These are phyloP conservation scores for Carex littledalei DNA, from an alignment of 176 grass and related monocot genomes.

Conservation along the genomic window DNA sequence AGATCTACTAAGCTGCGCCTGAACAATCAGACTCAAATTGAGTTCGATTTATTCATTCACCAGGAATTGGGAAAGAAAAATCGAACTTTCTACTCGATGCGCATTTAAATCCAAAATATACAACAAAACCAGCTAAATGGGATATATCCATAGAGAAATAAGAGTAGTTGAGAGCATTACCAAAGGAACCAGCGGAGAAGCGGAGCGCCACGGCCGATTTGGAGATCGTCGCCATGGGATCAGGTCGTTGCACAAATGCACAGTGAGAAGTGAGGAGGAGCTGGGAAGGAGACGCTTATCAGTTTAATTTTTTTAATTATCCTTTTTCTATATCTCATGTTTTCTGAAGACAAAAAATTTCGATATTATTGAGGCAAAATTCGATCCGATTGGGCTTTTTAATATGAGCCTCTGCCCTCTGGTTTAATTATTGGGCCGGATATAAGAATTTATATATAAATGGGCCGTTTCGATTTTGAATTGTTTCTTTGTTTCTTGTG, in stretches of 20 bases:
- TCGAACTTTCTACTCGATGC: neutral
- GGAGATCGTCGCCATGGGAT: slow-evolving; percentile 10
- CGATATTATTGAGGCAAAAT: neutral
- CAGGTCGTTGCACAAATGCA: neutral
- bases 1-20: neutral
- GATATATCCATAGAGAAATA: neutral
- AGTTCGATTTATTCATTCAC: neutral
- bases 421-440: neutral
- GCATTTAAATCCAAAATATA: neutral
- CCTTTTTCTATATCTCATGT: neutral
- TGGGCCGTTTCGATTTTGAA: neutral
- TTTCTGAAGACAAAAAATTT: neutral
- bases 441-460: neutral
- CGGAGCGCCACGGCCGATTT: neutral
- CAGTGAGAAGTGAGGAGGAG: neutral
- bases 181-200: slow-evolving; percentile 4
- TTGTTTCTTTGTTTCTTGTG: neutral
- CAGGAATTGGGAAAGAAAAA: neutral
- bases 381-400: too few relatives aligned
- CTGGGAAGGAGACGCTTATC: neutral
- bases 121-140: neutral
- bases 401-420: too few relatives aligned
- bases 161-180: neutral
- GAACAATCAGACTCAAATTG: neutral
- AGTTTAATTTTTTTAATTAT: neutral